Base-by-base conservation (phyloP, 164 flowering plant species). In the Magnolia kwangsiensis region DNA sequence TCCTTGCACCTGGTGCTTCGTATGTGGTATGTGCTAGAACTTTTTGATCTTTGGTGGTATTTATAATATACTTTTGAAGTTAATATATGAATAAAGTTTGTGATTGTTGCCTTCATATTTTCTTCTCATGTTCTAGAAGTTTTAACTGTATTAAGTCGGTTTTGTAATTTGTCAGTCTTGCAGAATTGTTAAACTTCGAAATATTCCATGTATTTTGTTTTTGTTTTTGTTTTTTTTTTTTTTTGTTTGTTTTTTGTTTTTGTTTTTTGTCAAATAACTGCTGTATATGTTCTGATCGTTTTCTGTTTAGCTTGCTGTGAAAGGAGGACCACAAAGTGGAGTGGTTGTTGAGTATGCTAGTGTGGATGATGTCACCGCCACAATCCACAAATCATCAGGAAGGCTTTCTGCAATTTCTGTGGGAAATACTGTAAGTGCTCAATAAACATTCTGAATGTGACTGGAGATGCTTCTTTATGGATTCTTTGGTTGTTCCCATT, bases 1-100 rank as follows among this genome's bases (percentile, higher is more conserved):
- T 86, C 80, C 89, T 96, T 72, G 92, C 83, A 59, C 99, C 97
- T 8, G 98, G 99, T 78, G 95, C 99, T 79, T 87, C 94, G 45
- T 96, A 86, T 79, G 76, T 83, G 91, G 98, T 93, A 90, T 77
- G 88, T 65, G 69, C 67, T 27, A 69, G 21, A 45, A 29, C 3
- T 23, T 11, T 69, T 11, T 55, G 13, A 16, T 11, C 61, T 8
- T 55, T 11, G 61, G 18, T 55, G 16, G 45, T 16, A 55, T 55
- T 11, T 16, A 55, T 55, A 11, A 55, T 55, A 16, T 55, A 16
- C 61, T 55, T 37, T 16, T 55, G 61, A 55, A 55, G 61, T 55
- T 55, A 16, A 55, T 55, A 11, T 10, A 8, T 55, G 61, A 9
- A 55, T 11, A 55, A 55, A 55, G 61, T 55, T 16, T 55, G 61